Evolutionary conservation across 2,329 filamentous ascomycete species (phyloP).

Genomic region (Fusarium bulbicola): DNA sequence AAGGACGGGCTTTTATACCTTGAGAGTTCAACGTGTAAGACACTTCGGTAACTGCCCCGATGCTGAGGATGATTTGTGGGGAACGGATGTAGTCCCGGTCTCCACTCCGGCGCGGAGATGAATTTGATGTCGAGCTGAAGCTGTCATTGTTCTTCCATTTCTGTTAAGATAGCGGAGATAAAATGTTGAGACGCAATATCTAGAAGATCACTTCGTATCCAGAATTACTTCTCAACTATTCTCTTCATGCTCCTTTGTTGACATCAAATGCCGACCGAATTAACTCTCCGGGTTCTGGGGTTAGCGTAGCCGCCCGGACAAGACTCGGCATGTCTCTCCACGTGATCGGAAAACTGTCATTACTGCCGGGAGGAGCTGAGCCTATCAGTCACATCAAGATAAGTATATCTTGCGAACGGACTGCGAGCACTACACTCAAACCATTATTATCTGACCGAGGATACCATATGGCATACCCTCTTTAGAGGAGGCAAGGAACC

Average conservation of each 20-base stretch:
- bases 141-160: rapidly evolving
- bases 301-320: background rate
- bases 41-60: constrained; percentile 22
- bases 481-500: too few species aligned
- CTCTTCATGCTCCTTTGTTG: too few species aligned
- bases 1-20: constrained; percentile 3
- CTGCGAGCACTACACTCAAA: too few species aligned
- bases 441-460: too few species aligned
- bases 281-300: background rate
- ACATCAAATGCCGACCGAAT: background rate
- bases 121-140: too few species aligned
- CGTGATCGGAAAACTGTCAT: constrained; percentile 20
- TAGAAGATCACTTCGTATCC: too few species aligned
- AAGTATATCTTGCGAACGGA: background rate
- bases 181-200: too few species aligned
- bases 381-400: background rate
- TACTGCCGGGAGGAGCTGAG: background rate
- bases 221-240: too few species aligned
- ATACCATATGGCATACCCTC: too few species aligned
- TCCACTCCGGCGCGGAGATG: background rate
- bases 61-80: constrained; percentile 12
- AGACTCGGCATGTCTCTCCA: background rate
- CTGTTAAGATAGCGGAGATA: background rate
- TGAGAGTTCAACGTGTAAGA: background rate
- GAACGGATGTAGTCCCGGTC: constrained; percentile 21